These are phyloP conservation scores for Cylindricascospora bacillispora DNA, from an alignment of 1,139 yeast genomes.

Conservation along the genomic window DNA sequence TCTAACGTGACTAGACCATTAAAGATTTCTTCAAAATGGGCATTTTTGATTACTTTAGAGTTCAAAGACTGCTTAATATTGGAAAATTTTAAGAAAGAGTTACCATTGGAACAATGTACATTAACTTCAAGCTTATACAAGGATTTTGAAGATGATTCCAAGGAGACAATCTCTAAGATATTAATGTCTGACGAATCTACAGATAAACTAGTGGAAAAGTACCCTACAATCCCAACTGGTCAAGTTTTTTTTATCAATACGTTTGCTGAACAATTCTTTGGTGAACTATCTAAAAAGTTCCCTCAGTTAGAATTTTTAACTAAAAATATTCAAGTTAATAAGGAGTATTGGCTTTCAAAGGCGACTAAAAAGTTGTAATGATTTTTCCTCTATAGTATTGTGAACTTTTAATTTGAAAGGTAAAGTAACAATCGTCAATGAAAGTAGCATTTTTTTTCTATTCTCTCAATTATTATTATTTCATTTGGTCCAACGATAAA, in stretches of 20 bases:
- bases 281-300: slow-evolving; percentile 43
- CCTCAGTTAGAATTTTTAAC: slow-evolving; percentile 44
- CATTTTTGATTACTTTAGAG: slow-evolving; percentile 61
- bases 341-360: slow-evolving; percentile 29
- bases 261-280: slow-evolving; percentile 68
- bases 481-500: no score
- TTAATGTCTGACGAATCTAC: slow-evolving; percentile 7
- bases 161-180: slow-evolving; percentile 1
- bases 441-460: no score
- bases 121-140: slow-evolving; percentile 1
- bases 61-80: slow-evolving; percentile 54
- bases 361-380: no score
- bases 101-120: neutral
- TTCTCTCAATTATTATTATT: no score
- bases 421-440: neutral
- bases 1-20: slow-evolving; percentile 81
- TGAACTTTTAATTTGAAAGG: slow-evolving; percentile 5
- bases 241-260: slow-evolving; percentile 75
- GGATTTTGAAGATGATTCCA: slow-evolving; percentile 1
- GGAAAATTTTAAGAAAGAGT: slow-evolving; percentile 31
- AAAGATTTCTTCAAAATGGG: slow-evolving; percentile 75
- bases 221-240: slow-evolving; percentile 51
- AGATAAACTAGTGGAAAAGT: slow-evolving; percentile 24
- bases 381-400: no score
- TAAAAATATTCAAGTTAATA: slow-evolving; percentile 29